A percentile compares a stretch with the other conserved stretches of the same genome.
These are phyloP conservation scores for Harringtonia aguacate DNA, from an alignment of 2,329 filamentous ascomycete species.

Conservation along the genomic window DNA sequence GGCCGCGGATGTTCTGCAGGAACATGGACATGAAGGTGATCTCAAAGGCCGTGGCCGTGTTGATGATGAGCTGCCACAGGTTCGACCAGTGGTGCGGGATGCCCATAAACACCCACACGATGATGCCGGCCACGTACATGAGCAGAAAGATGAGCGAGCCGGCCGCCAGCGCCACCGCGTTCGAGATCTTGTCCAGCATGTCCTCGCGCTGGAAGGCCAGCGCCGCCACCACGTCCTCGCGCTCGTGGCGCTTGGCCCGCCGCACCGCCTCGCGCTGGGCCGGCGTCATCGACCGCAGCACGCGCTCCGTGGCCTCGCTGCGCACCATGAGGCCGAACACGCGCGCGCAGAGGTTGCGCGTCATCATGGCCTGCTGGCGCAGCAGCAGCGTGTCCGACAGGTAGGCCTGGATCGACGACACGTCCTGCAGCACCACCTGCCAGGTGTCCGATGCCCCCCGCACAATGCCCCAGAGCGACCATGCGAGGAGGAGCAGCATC, in stretches of 20 bases:
- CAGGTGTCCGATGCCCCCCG: conserved; percentile 10
- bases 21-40: conserved; percentile 27
- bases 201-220: conserved; percentile 11
- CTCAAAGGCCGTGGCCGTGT: conserved; percentile 28
- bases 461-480: not conserved
- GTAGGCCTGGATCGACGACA: conserved; percentile 24
- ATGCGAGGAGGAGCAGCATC: not conserved
- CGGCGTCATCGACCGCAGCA: conserved; percentile 1
- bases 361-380: conserved; percentile 21
- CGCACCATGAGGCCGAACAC: not conserved
- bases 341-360: not conserved
- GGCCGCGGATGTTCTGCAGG: conserved; percentile 25
- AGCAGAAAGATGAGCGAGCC: conserved; percentile 19
- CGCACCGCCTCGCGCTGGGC: not conserved
- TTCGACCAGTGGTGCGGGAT: conserved; percentile 17
- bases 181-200: conserved; percentile 18
- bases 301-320: conserved; percentile 5
- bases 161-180: conserved; percentile 13
- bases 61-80: conserved; percentile 28
- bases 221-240: conserved; percentile 12
- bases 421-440: conserved; percentile 23
- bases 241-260: not conserved
- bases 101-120: conserved; percentile 22
- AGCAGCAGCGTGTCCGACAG: conserved; percentile 24
- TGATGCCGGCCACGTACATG: conserved; percentile 23